Percentiles rank a stretch among this genome's conserved stretches.
Evolutionary conservation across 2,329 filamentous ascomycete genomes (phyloP).

Genomic region (Tolypocladium guangdongense): DNA sequence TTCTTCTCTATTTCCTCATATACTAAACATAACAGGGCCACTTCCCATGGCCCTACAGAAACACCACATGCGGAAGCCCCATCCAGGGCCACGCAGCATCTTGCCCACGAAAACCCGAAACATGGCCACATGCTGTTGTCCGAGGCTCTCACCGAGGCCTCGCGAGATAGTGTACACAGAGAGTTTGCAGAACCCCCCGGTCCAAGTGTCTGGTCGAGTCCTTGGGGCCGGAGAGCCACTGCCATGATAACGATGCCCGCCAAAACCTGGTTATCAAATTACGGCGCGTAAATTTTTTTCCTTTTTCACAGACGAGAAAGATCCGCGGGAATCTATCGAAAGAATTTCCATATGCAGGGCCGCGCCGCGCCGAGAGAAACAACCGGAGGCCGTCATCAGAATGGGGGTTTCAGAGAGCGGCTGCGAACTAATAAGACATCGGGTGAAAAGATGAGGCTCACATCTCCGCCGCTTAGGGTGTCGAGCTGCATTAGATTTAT

Average conservation of each 20-base stretch:
- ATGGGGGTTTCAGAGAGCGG: conserved; percentile 6
- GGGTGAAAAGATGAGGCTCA: conserved; percentile 9
- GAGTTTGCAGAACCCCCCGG: neutral
- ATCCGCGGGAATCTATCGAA: conserved; percentile 5
- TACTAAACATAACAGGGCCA: conserved; percentile 14
- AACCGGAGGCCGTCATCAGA: conserved; percentile 8
- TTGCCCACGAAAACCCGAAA: neutral
- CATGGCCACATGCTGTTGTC: neutral
- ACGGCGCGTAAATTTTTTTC: neutral
- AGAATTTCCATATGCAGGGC: conserved; percentile 1
- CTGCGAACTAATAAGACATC: conserved; percentile 20
- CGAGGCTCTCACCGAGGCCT: neutral
- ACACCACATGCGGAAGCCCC: neutral
- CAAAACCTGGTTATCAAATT: neutral
- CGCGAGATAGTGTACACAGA: neutral
- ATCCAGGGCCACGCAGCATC: neutral
- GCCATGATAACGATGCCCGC: neutral
- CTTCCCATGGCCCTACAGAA: neutral
- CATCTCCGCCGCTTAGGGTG: conserved; percentile 11
- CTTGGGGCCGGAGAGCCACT: neutral
- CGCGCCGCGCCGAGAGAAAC: neutral
- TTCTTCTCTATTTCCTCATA: conserved; percentile 15
- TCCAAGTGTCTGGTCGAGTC: neutral
- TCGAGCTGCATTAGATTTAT: conserved; percentile 16
- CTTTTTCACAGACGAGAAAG: neutral